These are phyloP conservation scores for Magnolia changhungtana DNA, from an alignment of 164 flowering plant species.

Conservation along the genomic window DNA sequence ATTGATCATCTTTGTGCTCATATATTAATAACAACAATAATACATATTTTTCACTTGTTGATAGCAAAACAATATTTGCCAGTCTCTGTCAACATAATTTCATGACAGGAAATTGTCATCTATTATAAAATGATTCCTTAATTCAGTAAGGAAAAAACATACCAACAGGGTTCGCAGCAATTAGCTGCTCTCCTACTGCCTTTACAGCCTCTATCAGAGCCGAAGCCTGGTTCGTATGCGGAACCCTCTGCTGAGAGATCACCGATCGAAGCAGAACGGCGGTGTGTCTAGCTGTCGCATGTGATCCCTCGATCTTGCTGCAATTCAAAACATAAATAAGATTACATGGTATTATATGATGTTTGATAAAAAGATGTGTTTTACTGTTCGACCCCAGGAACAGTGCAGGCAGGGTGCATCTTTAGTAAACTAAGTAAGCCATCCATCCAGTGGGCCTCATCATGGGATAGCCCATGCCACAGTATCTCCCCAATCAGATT, in stretches of 20 bases:
- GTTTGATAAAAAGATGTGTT: not conserved
- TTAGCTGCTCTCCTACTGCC: constrained; percentile 74
- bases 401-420: not conserved
- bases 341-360: not conserved
- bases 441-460: too few relatives aligned
- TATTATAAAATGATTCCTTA: not conserved
- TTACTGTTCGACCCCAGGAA: too few relatives aligned
- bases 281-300: constrained; percentile 75
- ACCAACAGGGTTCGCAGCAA: constrained; percentile 96
- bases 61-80: not conserved
- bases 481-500: too few relatives aligned
- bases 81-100: not conserved
- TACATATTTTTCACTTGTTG: not conserved
- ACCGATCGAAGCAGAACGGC: constrained; percentile 88
- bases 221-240: constrained; percentile 79
- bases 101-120: not conserved
- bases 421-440: not conserved
- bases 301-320: constrained; percentile 96
- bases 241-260: constrained; percentile 85
- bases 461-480: too few relatives aligned
- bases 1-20: too few relatives aligned
- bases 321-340: constrained; percentile 3
- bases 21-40: not conserved
- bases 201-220: constrained; percentile 77
- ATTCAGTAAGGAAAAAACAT: constrained; percentile 5